Evolutionary conservation across 23 red algal species (phyloP), one percentile per base, ranked within the genome.

Genomic region (Chondrus crispus): DNA sequence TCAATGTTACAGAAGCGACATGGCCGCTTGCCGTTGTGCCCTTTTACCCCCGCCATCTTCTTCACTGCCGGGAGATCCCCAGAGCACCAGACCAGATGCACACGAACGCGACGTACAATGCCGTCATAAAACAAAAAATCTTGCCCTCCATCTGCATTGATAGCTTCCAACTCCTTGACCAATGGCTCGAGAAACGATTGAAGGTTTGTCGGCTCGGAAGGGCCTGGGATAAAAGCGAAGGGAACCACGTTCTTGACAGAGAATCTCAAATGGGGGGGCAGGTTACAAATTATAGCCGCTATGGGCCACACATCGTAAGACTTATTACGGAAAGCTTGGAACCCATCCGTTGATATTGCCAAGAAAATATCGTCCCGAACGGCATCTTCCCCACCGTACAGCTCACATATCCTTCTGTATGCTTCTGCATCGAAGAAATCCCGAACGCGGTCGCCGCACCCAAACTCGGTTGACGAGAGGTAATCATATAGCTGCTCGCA

Each of bases 161-260:
- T 19, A 26, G 6, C 36, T 4, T 77, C 42, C 4, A 43, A 20
- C 40, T 77, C 72, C 20, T 77, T 47, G 4, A 77, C 72, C 10
- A 77, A 47, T 50, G 40, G 4, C 19, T 19, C 72, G 52, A 77
- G 72, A 48, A 77, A 45, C 7, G 72, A 77, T 77, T 77, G 72
- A 3, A 77, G 72, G 30, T 77, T 47, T 5, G n/a, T 28, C 52
- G 72, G 72, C 35, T 77, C 20, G 7, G 72, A 40, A 10, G 72
- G 72, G 6, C 36, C 39, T 6, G 72, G 72, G 42, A 77, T 47
- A 47, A 77, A 77, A 4, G 72, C 52, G 40, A 19, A 77, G 20
- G 35, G 72, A 5, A 77, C 35, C 3, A 77, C 72, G 20, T 77
- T 77, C 4, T 47, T 2, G 44, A 77, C 52, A 4, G 24, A 47